A percentile compares a stretch with the other conserved stretches of the same genome.
phyloP scores from a whole-genome alignment of 2,329 filamentous ascomycete species.

The Botrytis galanthina region DNA sequence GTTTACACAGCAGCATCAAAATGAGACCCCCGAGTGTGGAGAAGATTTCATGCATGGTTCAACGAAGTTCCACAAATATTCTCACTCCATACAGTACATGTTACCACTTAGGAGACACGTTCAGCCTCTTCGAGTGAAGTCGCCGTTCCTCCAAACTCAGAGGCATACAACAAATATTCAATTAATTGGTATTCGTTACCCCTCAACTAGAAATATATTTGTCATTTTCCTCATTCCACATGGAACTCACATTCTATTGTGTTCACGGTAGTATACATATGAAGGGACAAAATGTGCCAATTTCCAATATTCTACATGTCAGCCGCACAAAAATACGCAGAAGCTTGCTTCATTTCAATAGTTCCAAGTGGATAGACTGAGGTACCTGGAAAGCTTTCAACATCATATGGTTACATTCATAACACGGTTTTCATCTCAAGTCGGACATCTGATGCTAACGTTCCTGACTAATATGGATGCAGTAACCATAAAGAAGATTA shows the following conservation, averaged over 20 bases:
- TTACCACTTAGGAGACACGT: not conserved
- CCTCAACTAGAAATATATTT: not conserved
- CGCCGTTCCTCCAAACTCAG: not conserved
- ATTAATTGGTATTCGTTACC: not conserved
- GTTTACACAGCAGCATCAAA: slow-evolving; percentile 6
- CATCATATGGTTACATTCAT: slow-evolving; percentile 7
- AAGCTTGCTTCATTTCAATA: slow-evolving; percentile 16
- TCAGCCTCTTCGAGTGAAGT: slow-evolving; percentile 2
- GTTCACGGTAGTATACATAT: not conserved
- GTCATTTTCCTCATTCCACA: not conserved
- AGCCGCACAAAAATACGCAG: slow-evolving; percentile 6
- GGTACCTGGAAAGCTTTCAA: not conserved
- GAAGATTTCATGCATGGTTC: slow-evolving; percentile 6
- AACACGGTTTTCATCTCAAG: slow-evolving; percentile 12
- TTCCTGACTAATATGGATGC: not conserved
- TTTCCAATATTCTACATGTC: not conserved
- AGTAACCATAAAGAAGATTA: not conserved
- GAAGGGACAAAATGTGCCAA: not conserved
- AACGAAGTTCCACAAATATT: not conserved
- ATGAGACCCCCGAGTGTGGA: slow-evolving; percentile 3
- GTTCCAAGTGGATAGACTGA: slow-evolving; percentile 7
- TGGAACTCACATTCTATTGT: not conserved
- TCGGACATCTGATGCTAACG: slow-evolving; percentile 4
- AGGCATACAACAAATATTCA: too few species aligned
- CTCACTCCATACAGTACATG: not conserved